Evolutionary conservation across 2,329 filamentous ascomycete species (phyloP).

Genomic region (Fusarium abutilonis): DNA sequence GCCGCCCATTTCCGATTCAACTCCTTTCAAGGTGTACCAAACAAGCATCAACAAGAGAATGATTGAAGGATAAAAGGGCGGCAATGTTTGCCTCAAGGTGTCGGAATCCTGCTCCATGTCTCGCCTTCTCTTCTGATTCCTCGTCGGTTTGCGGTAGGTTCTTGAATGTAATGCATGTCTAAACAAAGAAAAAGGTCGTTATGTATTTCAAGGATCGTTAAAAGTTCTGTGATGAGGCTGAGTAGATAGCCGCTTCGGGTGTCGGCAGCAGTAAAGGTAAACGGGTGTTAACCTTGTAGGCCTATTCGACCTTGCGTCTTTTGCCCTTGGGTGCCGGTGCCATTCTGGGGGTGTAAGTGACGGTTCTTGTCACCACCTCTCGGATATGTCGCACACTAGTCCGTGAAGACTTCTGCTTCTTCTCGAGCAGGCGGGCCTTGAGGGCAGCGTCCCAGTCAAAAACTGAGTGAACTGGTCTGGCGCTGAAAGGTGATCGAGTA

Average conservation of each 20-base stretch:
- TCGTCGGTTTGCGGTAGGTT: conserved; percentile 37
- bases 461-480: conserved; percentile 71
- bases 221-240: conserved; percentile 15
- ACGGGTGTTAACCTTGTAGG: background rate
- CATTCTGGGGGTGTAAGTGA: conserved; percentile 88
- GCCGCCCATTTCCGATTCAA: conserved; percentile 31
- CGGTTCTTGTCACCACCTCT: conserved; percentile 92
- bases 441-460: conserved; percentile 82
- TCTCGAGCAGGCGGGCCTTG: conserved; percentile 72
- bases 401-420: conserved; percentile 65
- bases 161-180: conserved; percentile 38
- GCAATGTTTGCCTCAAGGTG: conserved; percentile 17
- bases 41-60: conserved; percentile 28
- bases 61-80: conserved; percentile 29
- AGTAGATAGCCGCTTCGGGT: conserved; percentile 13
- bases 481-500: conserved; percentile 78
- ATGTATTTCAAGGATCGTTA: conserved; percentile 40
- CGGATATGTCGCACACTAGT: conserved; percentile 77
- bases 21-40: conserved; percentile 33
- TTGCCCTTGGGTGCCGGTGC: conserved; percentile 93
- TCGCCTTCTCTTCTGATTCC: conserved; percentile 26
- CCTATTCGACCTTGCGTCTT: conserved; percentile 75
- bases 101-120: conserved; percentile 28
- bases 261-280: conserved; percentile 9
- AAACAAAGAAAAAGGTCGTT: conserved; percentile 44